Conservation (phyloP, 371 early-diverging fungal genomes). For the Parasitella parasitica region DNA sequence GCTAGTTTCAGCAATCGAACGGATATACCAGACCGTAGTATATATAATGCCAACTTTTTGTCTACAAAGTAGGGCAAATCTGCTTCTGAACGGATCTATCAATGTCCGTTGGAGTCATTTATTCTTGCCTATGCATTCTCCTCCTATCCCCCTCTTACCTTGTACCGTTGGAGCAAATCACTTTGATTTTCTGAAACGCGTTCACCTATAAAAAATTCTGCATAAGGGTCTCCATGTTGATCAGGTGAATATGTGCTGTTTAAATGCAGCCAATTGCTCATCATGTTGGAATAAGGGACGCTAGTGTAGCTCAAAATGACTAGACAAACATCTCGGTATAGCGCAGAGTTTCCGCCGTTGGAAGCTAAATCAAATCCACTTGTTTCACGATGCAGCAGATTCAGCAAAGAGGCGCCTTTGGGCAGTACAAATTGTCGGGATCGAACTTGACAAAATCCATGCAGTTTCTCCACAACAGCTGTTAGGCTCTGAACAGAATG, state of each 20-base stretch:
- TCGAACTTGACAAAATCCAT: background rate
- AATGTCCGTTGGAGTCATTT: background rate
- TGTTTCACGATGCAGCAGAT: constrained; percentile 36
- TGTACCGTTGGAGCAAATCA: background rate
- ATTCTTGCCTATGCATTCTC: too few species aligned
- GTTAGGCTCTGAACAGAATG: constrained; percentile 31
- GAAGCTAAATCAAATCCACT: constrained; percentile 25
- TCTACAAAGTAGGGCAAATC: constrained; percentile 30
- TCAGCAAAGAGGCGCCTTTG: constrained; percentile 42
- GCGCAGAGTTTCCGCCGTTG: constrained; percentile 18
- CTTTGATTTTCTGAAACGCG: constrained; percentile 1
- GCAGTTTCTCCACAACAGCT: constrained; percentile 5
- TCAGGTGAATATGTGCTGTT: constrained; percentile 1
- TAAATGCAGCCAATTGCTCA: constrained; percentile 50
- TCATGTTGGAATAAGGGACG: constrained; percentile 46
- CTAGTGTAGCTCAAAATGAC: constrained; percentile 45
- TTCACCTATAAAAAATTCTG: constrained; percentile 48
- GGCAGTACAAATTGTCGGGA: constrained; percentile 22
- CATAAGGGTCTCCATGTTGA: constrained; percentile 37
- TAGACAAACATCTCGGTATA: constrained; percentile 42
- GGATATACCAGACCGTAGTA: constrained; percentile 36
- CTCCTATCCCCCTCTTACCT: background rate
- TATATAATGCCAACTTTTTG: constrained; percentile 15
- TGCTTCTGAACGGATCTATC: constrained; percentile 16
- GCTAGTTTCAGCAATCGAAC: constrained; percentile 23